Base-by-base conservation (phyloP, 2,329 filamentous ascomycete species). In the Phyllosticta ampelicida region DNA sequence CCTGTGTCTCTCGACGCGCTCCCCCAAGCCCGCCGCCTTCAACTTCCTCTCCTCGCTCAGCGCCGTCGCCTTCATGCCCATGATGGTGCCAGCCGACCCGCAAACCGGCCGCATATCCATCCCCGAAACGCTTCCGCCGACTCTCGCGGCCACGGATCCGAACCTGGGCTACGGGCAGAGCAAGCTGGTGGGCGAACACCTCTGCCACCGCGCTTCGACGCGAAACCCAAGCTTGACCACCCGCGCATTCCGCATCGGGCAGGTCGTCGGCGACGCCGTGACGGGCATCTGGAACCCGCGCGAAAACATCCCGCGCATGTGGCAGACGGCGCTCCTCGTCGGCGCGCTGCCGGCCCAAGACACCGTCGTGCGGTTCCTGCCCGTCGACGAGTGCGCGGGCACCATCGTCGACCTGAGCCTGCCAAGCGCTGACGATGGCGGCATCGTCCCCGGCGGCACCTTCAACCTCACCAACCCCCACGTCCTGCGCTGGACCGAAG, bases 391-490 rank as follows among this genome's bases (percentile, higher is more conserved):
- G 13, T 72, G 74, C 0, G 75, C 75, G 0, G 56, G 64, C 3
- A 70, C 70, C 3, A 71, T 75, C 16, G 60, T 70, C 0, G 66
- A 66, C n/a, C 19, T 58, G 44, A 48, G 51, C n/a, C n/a, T 59
- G 13, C 51, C 13, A n/a, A 21, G 44, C 16, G 2, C 2, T 1
- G 30, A 1, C 16, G n/a, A 28, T n/a, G 19, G 2, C 1, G 23
- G 13, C 6, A 18, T 5, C 10, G n/a, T 63, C 0, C 53, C 53
- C 20, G 53, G 52, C 28, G 53, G 44, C 1, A 72, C 82, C 16
- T 80, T 77, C 60, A 78, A 83, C 59, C 69, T 85, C 9, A 71
- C 78, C 18, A 82, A 82, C 60, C 74, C 75, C 0, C 67, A 62
- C 6, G 67, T 68, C 1, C 77, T 82, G 62, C 70, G 76, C 44